phyloP scores from a whole-genome alignment of 2,329 filamentous ascomycete genomes.

The Colletotrichum tanaceti region DNA sequence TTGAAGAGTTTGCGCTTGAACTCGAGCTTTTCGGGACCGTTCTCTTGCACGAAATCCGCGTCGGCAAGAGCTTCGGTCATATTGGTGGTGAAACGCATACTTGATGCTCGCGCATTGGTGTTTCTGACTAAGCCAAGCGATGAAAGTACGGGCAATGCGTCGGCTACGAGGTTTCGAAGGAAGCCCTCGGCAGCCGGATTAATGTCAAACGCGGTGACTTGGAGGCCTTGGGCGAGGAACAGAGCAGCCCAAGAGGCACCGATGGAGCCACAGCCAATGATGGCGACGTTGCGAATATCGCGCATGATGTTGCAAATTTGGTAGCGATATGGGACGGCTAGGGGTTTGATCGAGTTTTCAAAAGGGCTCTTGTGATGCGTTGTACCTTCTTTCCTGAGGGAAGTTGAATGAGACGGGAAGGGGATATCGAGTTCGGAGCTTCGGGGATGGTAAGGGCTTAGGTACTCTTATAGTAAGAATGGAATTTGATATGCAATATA shows the following conservation, averaged over 20 bases:
- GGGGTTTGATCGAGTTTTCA: background rate
- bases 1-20: slow-evolving; percentile 53
- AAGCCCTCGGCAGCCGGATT: slow-evolving; percentile 49
- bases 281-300: slow-evolving; percentile 44
- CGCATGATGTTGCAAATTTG: background rate
- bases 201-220: slow-evolving; percentile 56
- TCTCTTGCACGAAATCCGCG: slow-evolving; percentile 53
- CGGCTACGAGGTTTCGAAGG: slow-evolving; percentile 41
- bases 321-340: background rate
- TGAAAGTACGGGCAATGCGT: slow-evolving; percentile 29
- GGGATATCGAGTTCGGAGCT: too few relatives aligned
- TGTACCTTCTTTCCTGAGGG: background rate
- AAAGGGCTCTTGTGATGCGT: background rate
- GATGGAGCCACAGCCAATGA: slow-evolving; percentile 50
- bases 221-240: slow-evolving; percentile 48
- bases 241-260: slow-evolving; percentile 55
- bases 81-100: slow-evolving; percentile 29
- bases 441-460: too few relatives aligned
- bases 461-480: background rate
- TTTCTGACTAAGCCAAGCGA: slow-evolving; percentile 18
- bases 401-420: too few relatives aligned
- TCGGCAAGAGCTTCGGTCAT: slow-evolving; percentile 33
- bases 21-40: slow-evolving; percentile 54
- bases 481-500: background rate
- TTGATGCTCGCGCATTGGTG: background rate